Base-by-base conservation (phyloP, 495 filamentous ascomycete species). In the Thozetella sp. region DNA sequence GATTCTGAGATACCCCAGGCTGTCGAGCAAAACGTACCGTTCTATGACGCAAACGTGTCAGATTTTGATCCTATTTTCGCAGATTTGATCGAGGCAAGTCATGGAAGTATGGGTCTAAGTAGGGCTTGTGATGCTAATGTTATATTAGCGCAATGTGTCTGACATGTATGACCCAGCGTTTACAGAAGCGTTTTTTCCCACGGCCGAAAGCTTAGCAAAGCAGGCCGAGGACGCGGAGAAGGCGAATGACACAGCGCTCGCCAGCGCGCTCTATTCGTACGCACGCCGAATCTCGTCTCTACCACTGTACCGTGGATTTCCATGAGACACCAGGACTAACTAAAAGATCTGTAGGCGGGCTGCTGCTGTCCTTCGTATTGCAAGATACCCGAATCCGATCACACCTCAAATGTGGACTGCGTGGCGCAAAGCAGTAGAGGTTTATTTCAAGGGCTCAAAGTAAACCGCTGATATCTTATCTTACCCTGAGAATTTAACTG, bases 321-420 rank as follows among this genome's bases (percentile, higher is more conserved):
- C 15, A 37, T 37, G 30, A 6, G 6, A 15, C 6, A 6, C 15
- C 30, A 15, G 59, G 45, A 2, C 17, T 54, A 22, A n/a, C n/a
- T 22, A 6, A 22, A 3, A 22, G 55, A 6, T 37, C 15, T 15
- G 6, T 15, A 37, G 30, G 15, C 84, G 87, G 10, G 84, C 80
- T 3, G 85, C 86, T 0, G 85, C 86, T 20, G 74, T 90, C 43
- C 88, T 88, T 65, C 82, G 88, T 27, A 90, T 90, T 57, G 75
- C 85, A 0, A 81, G 88, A 4, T 90, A 89, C 65, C 71, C 69
- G 0, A 55, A 60, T 11, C 76, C 75, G 4, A 67, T 66, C 6
- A 73, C 71, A 22, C 66, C 65, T 25, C 67, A 76, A 19, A 83
- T 88, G 72, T 67, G 76, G 2, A 58, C 75, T 23, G 86, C 87